These are phyloP conservation scores for Phytophthora niederhauseri DNA, from an alignment of 352 stramenopile genomes.

Conservation along the genomic window DNA sequence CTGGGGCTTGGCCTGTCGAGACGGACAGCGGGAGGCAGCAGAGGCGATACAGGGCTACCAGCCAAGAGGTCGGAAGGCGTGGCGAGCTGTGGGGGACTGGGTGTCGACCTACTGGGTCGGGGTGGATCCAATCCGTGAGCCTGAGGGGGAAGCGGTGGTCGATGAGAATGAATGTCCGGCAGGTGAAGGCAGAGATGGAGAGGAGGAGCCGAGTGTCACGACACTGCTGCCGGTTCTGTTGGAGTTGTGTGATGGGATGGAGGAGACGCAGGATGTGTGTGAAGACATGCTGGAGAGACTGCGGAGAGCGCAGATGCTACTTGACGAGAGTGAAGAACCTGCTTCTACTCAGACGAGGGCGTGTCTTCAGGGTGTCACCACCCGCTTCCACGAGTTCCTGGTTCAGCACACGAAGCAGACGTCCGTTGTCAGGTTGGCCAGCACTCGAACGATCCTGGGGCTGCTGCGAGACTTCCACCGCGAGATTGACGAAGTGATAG, in stretches of 20 bases:
- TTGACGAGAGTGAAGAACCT: constrained; percentile 4
- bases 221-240: constrained; percentile 6
- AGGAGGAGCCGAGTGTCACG: constrained; percentile 3
- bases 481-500: constrained; percentile 10
- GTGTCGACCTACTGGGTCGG: neutral
- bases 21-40: neutral
- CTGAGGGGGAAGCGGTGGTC: constrained; percentile 4
- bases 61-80: neutral
- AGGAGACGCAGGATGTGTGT: constrained; percentile 18
- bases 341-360: neutral
- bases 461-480: constrained; percentile 8
- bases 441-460: constrained; percentile 17
- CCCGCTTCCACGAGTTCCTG: constrained; percentile 20
- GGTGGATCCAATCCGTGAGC: neutral
- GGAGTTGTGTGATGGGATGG: constrained; percentile 12
- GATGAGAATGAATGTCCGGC: neutral
- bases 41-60: constrained; percentile 1
- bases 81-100: constrained; percentile 4
- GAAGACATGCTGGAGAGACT: constrained; percentile 20
- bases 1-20: neutral
- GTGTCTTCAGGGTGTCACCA: constrained; percentile 1
- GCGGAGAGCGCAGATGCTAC: constrained; percentile 2
- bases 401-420: constrained; percentile 16
- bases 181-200: neutral
- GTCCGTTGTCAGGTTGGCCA: constrained; percentile 18